Evolutionary conservation across 108 stramenopile species (phyloP), one percentile per base, ranked within the genome.

Genomic region (Nannochloropsis granulata): DNA sequence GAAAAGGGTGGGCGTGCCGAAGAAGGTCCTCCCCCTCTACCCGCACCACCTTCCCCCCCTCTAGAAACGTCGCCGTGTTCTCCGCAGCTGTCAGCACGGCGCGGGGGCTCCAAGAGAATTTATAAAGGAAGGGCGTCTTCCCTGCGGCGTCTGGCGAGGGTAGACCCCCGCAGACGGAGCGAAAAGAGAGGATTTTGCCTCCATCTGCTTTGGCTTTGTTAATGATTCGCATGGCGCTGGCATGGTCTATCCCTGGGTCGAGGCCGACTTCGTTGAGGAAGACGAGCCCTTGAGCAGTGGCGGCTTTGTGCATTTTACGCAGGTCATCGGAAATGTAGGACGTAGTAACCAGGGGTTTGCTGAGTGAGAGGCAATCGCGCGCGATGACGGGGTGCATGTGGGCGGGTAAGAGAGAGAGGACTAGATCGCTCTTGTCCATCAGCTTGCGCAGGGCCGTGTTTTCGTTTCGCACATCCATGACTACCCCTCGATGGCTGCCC

Each of bases 181-280:
- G 83, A 82, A 95, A 95, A 84, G 83, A 83, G n/a, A 83, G 86
- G 43, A 95, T 86, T 25, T 44, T 83, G 43, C 93, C 93, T 71
- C 93, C 95, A 21, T 90, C 87, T 24, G 78, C 86, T 11, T 92
- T 86, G 82, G 94, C 90, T 82, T 93, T 90, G 84, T 94, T 92
- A 81, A 96, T 93, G 23, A 94, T 92, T 81, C 86, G 89, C 93
- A 93, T 93, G 42, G 94, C 94, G 84, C 85, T 85, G 24, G 24
- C 25, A 87, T 94, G 94, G 84, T 95, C 93, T 78, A 96, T 91
- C 16, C 95, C 95, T 26, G 95, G 95, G 86, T 96, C 95, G 24
- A 96, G 87, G 11, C 95, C 95, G 78, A 92, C 92, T 91, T 96
- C 94, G 87, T 94, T 94, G 42, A 96, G 83, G 43, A 96, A 90